These are phyloP conservation scores for Phytophthora syringae DNA, from an alignment of 352 stramenopile genomes.

Conservation along the genomic window DNA sequence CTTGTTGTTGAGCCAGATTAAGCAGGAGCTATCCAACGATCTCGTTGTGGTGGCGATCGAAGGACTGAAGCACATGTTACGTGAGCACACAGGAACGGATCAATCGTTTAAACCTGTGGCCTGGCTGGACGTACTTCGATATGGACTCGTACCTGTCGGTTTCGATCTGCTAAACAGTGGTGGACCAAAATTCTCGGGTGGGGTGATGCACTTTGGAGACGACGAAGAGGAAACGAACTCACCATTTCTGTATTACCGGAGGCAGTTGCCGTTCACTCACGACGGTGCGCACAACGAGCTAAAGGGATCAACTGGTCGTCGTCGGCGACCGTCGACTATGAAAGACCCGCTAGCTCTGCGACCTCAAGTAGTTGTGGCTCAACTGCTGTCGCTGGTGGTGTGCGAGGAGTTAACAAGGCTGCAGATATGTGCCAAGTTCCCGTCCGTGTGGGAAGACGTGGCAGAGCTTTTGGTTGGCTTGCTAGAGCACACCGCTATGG, in stretches of 20 bases:
- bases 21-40: constrained; percentile 51
- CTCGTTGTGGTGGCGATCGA: constrained; percentile 50
- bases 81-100: constrained; percentile 37
- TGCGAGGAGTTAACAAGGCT: constrained; percentile 68
- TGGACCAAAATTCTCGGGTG: constrained; percentile 8
- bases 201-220: constrained; percentile 30
- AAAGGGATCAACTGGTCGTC: constrained; percentile 25
- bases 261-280: constrained; percentile 43
- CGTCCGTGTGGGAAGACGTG: constrained; percentile 59
- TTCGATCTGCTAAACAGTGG: constrained; percentile 54
- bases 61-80: constrained; percentile 62
- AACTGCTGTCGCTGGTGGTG: constrained; percentile 68
- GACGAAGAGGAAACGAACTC: constrained; percentile 48
- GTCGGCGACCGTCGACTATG: constrained; percentile 55
- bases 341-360: constrained; percentile 67
- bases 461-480: constrained; percentile 61
- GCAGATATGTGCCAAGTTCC: constrained; percentile 45
- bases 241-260: constrained; percentile 61
- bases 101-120: constrained; percentile 44
- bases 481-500: constrained; percentile 56
- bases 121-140: constrained; percentile 69
- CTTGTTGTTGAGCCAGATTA: constrained; percentile 41
- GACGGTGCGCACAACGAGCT: no score
- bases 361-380: constrained; percentile 63
- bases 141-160: constrained; percentile 62